Base-by-base conservation (phyloP, 805 yeast genomes). In the Candida xyloterini region DNA sequence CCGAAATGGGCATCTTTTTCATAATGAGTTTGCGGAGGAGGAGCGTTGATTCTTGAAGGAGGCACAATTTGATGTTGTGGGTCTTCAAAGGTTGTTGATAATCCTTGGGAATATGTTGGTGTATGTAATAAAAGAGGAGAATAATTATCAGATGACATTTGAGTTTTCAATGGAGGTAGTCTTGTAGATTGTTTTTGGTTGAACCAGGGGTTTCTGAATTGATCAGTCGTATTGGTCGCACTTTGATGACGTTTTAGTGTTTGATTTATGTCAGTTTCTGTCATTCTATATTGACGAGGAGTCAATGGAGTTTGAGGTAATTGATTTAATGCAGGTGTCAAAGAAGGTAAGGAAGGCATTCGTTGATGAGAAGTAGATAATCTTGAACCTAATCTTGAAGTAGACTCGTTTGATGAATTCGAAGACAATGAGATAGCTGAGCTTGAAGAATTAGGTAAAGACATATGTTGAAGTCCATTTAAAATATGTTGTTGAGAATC, bases 1-100 rank as follows among this genome's bases (percentile, higher is more conserved):
- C 48, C 38, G 11, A 42, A 43, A 4, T 43, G 48, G 13, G 49
- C 16, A 21, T 45, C 41, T 5, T 42, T 30, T 9, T 45, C 50
- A 11, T 40, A 32, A 15, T 30, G 37, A 4, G 43, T 35, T 15
- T 47, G 43, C 6, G 59, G 59, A 8, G 52, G 53, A 1, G 65
- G 65, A 4, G 55, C 62, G 30, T 56, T 57, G 10, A 55, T 55
- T 46, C 66, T 48, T 23, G 55, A 45, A 2, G 66, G 67, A n/a
- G 66, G 65, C 5, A 58, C 40, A 16, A 58, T 53, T n/a, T 43
- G 53, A 15, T 48, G 52, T 21, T 40, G 49, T 9, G 37, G 46
- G 22, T 48, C 27, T 35, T 58, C 63, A 34, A 47, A 58, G 1
- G 63, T 59, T 2, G 60, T 57, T 14, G 63, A 57, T 7, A 59